phyloP scores from a whole-genome alignment of 257 asterid genomes.

The Orobanche coerulescens region DNA sequence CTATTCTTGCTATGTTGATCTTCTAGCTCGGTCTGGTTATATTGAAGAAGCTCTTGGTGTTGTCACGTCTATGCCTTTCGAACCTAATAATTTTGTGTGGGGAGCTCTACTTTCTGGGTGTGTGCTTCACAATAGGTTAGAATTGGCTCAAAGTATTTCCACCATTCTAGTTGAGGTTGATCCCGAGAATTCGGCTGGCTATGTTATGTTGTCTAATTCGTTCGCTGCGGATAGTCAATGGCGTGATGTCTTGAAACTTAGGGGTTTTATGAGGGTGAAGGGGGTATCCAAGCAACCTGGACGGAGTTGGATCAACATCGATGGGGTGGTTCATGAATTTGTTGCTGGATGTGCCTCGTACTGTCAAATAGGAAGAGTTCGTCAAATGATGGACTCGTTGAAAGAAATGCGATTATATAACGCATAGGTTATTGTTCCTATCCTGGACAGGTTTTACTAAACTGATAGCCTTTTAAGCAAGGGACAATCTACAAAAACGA shows the following conservation, averaged over 20 bases:
- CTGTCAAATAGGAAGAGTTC: slow-evolving; percentile 22
- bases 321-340: slow-evolving; percentile 50
- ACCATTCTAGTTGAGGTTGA: slow-evolving; percentile 50
- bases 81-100: slow-evolving; percentile 61
- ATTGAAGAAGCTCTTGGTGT: slow-evolving; percentile 59
- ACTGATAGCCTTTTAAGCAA: no score
- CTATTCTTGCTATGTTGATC: slow-evolving; percentile 66
- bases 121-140: slow-evolving; percentile 46
- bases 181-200: slow-evolving; percentile 66
- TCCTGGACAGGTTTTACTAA: no score
- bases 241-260: slow-evolving; percentile 42
- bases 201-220: slow-evolving; percentile 68
- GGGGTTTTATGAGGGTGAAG: slow-evolving; percentile 54
- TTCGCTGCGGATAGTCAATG: slow-evolving; percentile 49
- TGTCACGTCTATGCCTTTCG: slow-evolving; percentile 45
- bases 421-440: no score
- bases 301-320: slow-evolving; percentile 53
- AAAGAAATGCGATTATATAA: slow-evolving; percentile 42
- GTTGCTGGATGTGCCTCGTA: slow-evolving; percentile 34
- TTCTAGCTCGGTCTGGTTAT: slow-evolving; percentile 55
- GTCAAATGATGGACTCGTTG: slow-evolving; percentile 26
- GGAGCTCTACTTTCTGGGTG: slow-evolving; percentile 66
- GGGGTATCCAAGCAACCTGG: slow-evolving; percentile 60
- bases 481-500: no score
- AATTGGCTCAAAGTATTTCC: slow-evolving; percentile 45